phyloP scores from a whole-genome alignment of 306 rosid genomes.

The Quercus mongolica region DNA sequence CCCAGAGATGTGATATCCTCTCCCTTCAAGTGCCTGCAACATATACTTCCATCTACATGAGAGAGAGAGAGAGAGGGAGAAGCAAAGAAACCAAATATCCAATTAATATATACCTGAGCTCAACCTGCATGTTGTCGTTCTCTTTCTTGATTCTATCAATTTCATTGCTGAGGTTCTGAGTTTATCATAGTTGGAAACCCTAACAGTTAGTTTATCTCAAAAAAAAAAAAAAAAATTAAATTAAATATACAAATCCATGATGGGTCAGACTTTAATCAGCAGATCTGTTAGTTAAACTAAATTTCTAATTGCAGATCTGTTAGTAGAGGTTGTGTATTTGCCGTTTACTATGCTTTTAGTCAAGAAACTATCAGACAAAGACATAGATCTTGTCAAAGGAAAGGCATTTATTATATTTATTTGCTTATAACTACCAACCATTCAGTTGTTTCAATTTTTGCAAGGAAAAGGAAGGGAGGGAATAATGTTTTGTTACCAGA shows the following conservation, averaged over 20 bases:
- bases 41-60: not conserved
- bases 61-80: not conserved
- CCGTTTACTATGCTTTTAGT: not conserved
- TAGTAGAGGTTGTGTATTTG: not conserved
- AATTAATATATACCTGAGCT: slow-evolving; percentile 48
- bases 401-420: slow-evolving; percentile 7
- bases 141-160: slow-evolving; percentile 82
- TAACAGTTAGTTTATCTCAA: not conserved
- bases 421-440: not conserved
- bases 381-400: not conserved
- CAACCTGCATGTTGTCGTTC: slow-evolving; percentile 82
- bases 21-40: slow-evolving; percentile 81
- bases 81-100: not conserved
- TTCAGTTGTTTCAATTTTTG: slow-evolving; percentile 36
- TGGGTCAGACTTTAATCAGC: not conserved
- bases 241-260: not conserved
- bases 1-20: slow-evolving; percentile 73
- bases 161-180: slow-evolving; percentile 77
- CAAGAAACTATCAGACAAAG: slow-evolving; percentile 19
- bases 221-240: not conserved
- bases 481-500: slow-evolving; percentile 43
- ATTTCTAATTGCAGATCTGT: not conserved
- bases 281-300: slow-evolving; percentile 21
- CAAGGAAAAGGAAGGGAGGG: slow-evolving; percentile 49
- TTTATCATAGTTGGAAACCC: slow-evolving; percentile 19